Evolutionary conservation across 441 rosid genomes (phyloP).

Genomic region (Caryocar brasiliense): DNA sequence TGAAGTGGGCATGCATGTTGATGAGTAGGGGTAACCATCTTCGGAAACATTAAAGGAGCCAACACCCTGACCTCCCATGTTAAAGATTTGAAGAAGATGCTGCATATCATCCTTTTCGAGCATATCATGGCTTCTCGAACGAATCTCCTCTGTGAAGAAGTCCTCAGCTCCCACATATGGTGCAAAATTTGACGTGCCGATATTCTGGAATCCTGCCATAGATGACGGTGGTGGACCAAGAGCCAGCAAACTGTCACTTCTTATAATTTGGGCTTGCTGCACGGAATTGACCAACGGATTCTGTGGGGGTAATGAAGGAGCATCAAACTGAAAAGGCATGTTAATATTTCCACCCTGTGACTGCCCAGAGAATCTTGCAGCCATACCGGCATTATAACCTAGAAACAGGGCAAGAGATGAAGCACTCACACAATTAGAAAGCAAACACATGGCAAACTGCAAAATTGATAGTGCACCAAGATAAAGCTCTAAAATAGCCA

Average conservation of each 20-base stretch:
- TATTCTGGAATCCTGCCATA: constrained; percentile 30
- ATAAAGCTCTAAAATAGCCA: neutral
- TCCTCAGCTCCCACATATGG: constrained; percentile 44
- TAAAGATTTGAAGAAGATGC: constrained; percentile 55
- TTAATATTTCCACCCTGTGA: constrained; percentile 39
- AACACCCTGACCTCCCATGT: constrained; percentile 51
- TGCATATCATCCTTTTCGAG: constrained; percentile 92
- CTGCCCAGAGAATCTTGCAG: constrained; percentile 35
- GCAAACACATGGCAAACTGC: neutral
- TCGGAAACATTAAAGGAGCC: constrained; percentile 37
- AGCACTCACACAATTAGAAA: constrained; percentile 1
- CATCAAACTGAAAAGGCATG: constrained; percentile 39
- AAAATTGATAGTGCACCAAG: neutral
- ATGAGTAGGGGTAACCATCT: constrained; percentile 46
- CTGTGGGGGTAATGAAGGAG: constrained; percentile 34
- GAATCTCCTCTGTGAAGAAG: constrained; percentile 64
- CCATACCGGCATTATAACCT: constrained; percentile 47
- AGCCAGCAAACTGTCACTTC: constrained; percentile 30
- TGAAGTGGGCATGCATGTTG: constrained; percentile 39
- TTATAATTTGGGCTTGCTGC: constrained; percentile 33
- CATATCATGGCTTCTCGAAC: constrained; percentile 76
- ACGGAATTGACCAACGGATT: constrained; percentile 24
- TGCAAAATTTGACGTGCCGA: constrained; percentile 27
- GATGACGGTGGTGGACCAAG: constrained; percentile 37
- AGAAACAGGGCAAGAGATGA: constrained; percentile 4